Percentiles rank a stretch among this genome's conserved stretches.
These are phyloP conservation scores for Paramecium bursaria DNA, from an alignment of 73 alveolate genomes.

Conservation along the genomic window DNA sequence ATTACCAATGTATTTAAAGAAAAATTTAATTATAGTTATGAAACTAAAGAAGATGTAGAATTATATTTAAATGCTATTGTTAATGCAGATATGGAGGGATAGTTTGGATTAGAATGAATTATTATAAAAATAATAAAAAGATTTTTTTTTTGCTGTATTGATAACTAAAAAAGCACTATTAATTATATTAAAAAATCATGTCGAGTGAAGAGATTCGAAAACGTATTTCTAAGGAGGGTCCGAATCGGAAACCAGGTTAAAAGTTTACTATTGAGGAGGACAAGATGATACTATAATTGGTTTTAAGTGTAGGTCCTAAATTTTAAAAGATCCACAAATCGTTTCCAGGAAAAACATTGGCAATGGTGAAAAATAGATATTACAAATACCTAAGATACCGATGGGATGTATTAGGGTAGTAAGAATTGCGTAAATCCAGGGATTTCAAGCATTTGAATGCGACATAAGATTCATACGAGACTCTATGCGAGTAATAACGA, in stretches of 20 bases:
- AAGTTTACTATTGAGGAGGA: conserved; percentile 47
- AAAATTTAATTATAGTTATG: conserved; percentile 17
- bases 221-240: neutral
- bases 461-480: conserved; percentile 24
- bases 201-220: conserved; percentile 5
- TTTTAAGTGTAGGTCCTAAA: conserved; percentile 46
- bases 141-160: conserved; percentile 13
- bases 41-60: conserved; percentile 22
- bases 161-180: neutral
- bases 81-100: conserved; percentile 48
- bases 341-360: conserved; percentile 55
- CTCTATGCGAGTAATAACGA: conserved; percentile 20
- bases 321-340: conserved; percentile 50
- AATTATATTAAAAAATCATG: conserved; percentile 28
- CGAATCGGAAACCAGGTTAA: conserved; percentile 1
- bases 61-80: conserved; percentile 32
- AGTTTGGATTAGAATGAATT: conserved; percentile 56
- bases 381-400: conserved; percentile 34
- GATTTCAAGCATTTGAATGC: conserved; percentile 48
- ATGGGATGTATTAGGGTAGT: conserved; percentile 57
- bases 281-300: conserved; percentile 22
- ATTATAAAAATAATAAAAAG: conserved; percentile 4
- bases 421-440: neutral
- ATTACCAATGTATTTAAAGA: conserved; percentile 77
- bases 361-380: conserved; percentile 51